Conservation (phyloP, 2,329 filamentous ascomycete species). For the Pyrenophora seminiperda region DNA sequence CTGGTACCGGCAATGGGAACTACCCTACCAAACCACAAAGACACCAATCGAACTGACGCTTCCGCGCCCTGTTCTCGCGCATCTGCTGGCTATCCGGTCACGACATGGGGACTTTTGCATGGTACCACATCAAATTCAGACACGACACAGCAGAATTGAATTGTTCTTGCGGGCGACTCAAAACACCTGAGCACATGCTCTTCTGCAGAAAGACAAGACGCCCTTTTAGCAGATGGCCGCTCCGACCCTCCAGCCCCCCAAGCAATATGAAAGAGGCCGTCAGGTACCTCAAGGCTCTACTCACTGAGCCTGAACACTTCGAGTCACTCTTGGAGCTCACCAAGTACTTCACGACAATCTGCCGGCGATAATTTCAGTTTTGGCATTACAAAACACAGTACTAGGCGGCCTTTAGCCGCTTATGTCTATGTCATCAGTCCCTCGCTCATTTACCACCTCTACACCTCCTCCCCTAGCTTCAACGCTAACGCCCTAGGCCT, state of each 20-base stretch:
- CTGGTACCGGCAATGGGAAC: neutral
- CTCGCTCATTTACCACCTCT: neutral
- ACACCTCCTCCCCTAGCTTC: conserved; percentile 2
- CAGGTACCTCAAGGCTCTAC: no score
- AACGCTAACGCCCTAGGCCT: neutral
- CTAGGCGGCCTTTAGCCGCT: neutral
- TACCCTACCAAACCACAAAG: neutral
- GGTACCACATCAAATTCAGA: conserved; percentile 11
- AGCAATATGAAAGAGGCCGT: conserved; percentile 5
- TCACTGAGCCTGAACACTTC: no score
- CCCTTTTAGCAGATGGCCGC: neutral
- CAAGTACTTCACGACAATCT: no score
- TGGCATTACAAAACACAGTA: neutral
- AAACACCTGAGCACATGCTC: neutral
- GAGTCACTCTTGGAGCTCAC: no score
- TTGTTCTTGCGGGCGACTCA: conserved; percentile 1
- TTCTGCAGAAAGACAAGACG: neutral
- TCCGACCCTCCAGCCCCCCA: conserved; percentile 3
- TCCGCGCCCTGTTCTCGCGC: neutral
- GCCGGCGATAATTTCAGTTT: neutral
- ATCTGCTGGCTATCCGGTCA: conserved; percentile 3
- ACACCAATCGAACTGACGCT: neutral
- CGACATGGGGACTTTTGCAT: conserved; percentile 12
- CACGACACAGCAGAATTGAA: conserved; percentile 8
- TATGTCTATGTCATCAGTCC: neutral